A percentile compares a stretch with the other conserved stretches of the same genome.
Evolutionary conservation across 768 basidiomycete species (phyloP).

Genomic region (Podaxis sp.): DNA sequence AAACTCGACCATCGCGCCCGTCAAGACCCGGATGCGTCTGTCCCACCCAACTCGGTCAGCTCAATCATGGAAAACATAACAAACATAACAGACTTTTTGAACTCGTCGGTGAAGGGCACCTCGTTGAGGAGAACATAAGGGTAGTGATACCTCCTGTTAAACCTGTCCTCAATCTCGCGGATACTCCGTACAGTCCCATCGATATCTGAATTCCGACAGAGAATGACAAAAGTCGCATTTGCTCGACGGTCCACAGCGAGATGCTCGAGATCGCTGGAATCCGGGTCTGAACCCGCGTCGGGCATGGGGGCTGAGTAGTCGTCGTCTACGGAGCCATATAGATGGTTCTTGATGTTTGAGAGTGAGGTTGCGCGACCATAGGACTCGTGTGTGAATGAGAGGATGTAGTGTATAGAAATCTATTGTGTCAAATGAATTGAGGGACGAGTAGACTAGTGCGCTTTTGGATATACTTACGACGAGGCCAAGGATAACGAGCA

Average conservation of each 20-base stretch:
- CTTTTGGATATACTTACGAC: constrained; percentile 25
- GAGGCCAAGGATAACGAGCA: constrained; percentile 32
- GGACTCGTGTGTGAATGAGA: constrained; percentile 49
- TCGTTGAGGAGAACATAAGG: constrained; percentile 90
- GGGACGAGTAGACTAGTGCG: background rate
- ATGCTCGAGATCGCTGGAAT: background rate
- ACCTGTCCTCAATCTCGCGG: constrained; percentile 76
- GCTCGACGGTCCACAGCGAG: constrained; percentile 26
- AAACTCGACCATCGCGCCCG: constrained; percentile 38
- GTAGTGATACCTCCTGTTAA: constrained; percentile 76
- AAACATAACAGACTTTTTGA: constrained; percentile 53
- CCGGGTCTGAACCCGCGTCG: background rate
- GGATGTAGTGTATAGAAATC: constrained; percentile 43
- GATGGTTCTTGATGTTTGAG: constrained; percentile 27
- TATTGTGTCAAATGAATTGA: constrained; percentile 15
- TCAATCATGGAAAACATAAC: background rate
- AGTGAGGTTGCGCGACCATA: constrained; percentile 51
- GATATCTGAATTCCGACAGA: constrained; percentile 70
- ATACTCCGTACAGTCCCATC: constrained; percentile 65
- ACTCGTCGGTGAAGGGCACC: constrained; percentile 70
- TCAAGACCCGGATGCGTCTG: constrained; percentile 32
- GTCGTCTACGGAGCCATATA: constrained; percentile 1
- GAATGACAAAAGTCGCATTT: constrained; percentile 46
- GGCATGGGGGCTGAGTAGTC: background rate
- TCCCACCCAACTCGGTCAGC: background rate